phyloP scores from a whole-genome alignment of 768 basidiomycete species.

The Trametopsis cervina region DNA sequence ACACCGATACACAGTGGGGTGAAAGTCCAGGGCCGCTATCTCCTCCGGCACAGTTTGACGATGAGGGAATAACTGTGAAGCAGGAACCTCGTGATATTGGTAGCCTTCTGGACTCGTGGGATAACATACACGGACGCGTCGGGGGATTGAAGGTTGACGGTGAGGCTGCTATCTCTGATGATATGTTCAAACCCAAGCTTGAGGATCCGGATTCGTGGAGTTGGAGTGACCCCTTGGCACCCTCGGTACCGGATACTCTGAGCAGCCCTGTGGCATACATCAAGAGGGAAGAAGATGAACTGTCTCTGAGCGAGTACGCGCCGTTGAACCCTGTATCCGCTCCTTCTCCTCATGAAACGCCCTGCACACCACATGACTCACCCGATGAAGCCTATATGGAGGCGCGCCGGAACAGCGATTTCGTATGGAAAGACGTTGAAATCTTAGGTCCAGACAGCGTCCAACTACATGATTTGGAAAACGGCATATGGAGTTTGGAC shows the following conservation, averaged over 20 bases:
- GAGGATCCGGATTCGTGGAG: not conserved
- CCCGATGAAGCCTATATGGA: constrained; percentile 9
- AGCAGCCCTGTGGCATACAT: constrained; percentile 23
- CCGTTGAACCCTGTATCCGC: constrained; percentile 2
- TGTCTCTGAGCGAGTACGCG: not conserved
- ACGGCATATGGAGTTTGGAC: constrained; percentile 24
- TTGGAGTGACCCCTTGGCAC: not conserved
- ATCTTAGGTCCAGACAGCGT: constrained; percentile 40
- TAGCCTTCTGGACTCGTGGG: constrained; percentile 65
- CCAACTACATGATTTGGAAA: constrained; percentile 35
- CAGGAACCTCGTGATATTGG: constrained; percentile 57
- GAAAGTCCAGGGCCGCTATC: constrained; percentile 58
- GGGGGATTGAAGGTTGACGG: constrained; percentile 16
- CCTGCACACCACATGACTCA: constrained; percentile 3
- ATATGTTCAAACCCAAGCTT: not conserved
- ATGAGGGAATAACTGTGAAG: constrained; percentile 36
- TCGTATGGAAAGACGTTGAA: constrained; percentile 38
- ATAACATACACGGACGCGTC: constrained; percentile 31
- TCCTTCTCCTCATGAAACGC: not conserved
- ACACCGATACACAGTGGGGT: constrained; percentile 52
- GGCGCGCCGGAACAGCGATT: constrained; percentile 18
- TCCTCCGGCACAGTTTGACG: constrained; percentile 43
- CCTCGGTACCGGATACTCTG: not conserved
- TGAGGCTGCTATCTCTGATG: constrained; percentile 10
- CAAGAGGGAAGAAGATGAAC: constrained; percentile 25